Conservation (phyloP, 1,284 basidiomycete species). For the Apiotrichum montevideense region DNA sequence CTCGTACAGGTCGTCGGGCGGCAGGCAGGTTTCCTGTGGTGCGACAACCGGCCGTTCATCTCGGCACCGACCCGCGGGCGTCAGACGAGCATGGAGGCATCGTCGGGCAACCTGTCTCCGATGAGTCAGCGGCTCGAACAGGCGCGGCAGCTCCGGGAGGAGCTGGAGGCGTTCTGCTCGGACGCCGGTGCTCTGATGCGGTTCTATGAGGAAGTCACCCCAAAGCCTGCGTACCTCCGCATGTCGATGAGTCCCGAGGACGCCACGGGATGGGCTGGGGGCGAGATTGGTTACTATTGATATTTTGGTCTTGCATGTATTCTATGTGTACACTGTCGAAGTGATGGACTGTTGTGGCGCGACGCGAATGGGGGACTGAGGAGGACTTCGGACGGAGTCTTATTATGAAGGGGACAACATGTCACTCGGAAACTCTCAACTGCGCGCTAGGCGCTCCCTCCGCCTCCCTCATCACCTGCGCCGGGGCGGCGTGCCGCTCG, state of each 20-base stretch:
- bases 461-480: not conserved
- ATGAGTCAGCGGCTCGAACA: slow-evolving; percentile 36
- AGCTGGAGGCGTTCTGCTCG: slow-evolving; percentile 62
- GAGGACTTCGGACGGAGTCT: too few relatives aligned
- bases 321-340: not conserved
- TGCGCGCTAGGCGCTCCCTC: too few relatives aligned
- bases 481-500: not conserved
- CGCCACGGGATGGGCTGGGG: not conserved
- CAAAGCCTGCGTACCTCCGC: slow-evolving; percentile 22
- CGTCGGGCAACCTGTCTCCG: slow-evolving; percentile 18
- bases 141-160: slow-evolving; percentile 47
- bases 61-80: slow-evolving; percentile 31
- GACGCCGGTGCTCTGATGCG: slow-evolving; percentile 53
- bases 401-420: too few relatives aligned
- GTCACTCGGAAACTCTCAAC: too few relatives aligned
- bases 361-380: too few relatives aligned
- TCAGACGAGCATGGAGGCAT: slow-evolving; percentile 11
- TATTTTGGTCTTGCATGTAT: not conserved
- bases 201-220: slow-evolving; percentile 69
- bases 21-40: slow-evolving; percentile 63
- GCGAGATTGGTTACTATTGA: not conserved
- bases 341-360: not conserved
- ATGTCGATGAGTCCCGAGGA: slow-evolving; percentile 4
- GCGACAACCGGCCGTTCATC: slow-evolving; percentile 67
- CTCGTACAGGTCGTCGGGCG: slow-evolving; percentile 81